Base-by-base conservation (phyloP, 2,329 filamentous ascomycete species). In the Penicillium frequentans region DNA sequence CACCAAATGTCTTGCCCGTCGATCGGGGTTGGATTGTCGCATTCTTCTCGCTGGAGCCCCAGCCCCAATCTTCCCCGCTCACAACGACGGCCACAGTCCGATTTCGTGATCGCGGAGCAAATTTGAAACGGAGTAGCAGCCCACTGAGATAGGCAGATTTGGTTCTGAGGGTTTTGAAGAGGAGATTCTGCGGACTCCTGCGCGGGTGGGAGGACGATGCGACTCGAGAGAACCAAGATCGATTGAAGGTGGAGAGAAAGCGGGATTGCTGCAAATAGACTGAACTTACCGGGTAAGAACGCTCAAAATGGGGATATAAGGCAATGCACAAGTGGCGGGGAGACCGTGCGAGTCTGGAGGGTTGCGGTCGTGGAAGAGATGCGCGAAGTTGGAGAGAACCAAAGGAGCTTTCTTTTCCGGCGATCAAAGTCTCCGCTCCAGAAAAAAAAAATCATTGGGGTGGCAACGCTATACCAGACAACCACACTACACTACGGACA, bases 351-450 rank as follows among this genome's bases (percentile, higher is more conserved):
- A 49, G 58, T 63, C 49, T 50, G 44, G 55, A 45, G 56, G 59
- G 47, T 51, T 52, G 48, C 45, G 62, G 57, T 53, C 56, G 57
- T 45, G 50, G 58, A 57, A 56, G 60, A 64, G 62, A 57, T 56
- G 59, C 62, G 64, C 60, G 60, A 66, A 66, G 63, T 60, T 66
- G 63, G 60, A 58, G 55, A 45, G 56, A 62, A 62, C 63, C 58
- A 62, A 64, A 65, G 64, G 62, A 66, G 64, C 64, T 66, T 67
- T 66, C 64, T 58, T 64, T 67, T 66, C 64, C 64, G 64, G 64
- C 64, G 63, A 64, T 65, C 58, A 58, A 63, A 64, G 59, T 63
- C 64, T 67, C 64, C 64, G 64, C 63, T 64, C 59, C 57, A 56
- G 61, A 59, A 63, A 61, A 67, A 67, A 66, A 68, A 68, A 68